Percentiles rank a stretch among this genome's conserved stretches.
Conservation (phyloP, 306 rosid species). For the Abrus pulchellus region DNA sequence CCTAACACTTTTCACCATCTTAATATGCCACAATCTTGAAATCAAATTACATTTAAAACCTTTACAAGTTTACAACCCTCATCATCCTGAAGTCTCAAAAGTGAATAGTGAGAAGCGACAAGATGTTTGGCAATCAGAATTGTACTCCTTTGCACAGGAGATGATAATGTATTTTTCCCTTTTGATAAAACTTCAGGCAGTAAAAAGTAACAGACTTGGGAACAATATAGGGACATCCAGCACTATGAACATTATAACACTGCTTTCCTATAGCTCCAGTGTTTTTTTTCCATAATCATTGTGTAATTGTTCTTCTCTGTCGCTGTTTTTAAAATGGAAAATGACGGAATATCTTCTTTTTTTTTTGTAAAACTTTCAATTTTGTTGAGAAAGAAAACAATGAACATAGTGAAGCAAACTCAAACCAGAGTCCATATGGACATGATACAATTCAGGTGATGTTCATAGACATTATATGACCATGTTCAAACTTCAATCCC, state of each 20-base stretch:
- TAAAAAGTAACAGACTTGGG: not conserved
- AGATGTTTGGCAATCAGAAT: slow-evolving; percentile 1
- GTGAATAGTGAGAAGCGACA: not conserved
- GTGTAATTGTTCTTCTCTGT: not conserved
- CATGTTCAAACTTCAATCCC: slow-evolving; percentile 2
- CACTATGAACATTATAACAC: not conserved
- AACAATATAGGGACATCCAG: not conserved
- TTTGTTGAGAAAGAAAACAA: not conserved
- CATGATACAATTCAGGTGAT: not conserved
- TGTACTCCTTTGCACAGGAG: not conserved
- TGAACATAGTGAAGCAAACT: slow-evolving; percentile 9
- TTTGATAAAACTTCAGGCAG: not conserved
- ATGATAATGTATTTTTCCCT: not conserved
- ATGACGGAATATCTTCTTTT: not conserved
- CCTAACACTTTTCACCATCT: not conserved
- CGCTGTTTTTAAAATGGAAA: not conserved
- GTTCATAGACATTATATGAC: not conserved
- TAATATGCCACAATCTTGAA: not conserved
- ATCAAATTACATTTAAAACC: not conserved
- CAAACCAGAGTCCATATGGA: not conserved
- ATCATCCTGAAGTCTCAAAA: not conserved
- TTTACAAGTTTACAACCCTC: not conserved
- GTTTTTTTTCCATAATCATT: not conserved
- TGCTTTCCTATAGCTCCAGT: not conserved
- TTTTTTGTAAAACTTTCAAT: not conserved